Conservation (phyloP, 495 filamentous ascomycete species). For the Annulohypoxylon moriforme region DNA sequence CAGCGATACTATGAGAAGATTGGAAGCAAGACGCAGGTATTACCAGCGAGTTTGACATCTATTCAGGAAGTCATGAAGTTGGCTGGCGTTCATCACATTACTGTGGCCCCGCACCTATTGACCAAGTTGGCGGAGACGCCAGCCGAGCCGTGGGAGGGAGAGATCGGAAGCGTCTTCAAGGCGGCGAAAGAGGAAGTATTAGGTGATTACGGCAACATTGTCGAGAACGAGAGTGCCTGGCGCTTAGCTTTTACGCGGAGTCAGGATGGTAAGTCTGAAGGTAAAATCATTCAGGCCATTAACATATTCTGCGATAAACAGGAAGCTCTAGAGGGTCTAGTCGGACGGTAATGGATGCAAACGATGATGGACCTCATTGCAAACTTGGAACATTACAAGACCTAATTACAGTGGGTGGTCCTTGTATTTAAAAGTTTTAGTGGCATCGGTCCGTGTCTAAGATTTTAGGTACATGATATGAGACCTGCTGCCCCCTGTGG, state of each 20-base stretch:
- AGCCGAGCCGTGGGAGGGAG: constrained; percentile 48
- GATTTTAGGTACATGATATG: no score
- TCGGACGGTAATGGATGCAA: constrained; percentile 47
- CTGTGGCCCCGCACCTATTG: constrained; percentile 65
- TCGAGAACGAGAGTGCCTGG: constrained; percentile 59
- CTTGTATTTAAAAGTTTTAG: not conserved
- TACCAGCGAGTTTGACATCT: constrained; percentile 67
- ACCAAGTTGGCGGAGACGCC: constrained; percentile 57
- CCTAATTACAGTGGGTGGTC: not conserved
- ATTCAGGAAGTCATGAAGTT: constrained; percentile 67
- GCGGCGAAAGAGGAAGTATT: constrained; percentile 19
- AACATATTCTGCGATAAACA: constrained; percentile 72
- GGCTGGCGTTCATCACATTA: constrained; percentile 68
- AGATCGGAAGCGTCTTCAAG: constrained; percentile 53
- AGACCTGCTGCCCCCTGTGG: no score
- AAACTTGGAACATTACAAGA: no score
- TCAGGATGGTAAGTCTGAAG: constrained; percentile 60
- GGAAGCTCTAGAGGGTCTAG: constrained; percentile 61
- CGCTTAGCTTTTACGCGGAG: constrained; percentile 63
- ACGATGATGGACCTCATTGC: no score
- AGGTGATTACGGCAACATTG: constrained; percentile 25
- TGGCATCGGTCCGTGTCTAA: no score
- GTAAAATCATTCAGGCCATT: constrained; percentile 67
- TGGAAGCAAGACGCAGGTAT: constrained; percentile 60
- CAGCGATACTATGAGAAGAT: constrained; percentile 65